Percentiles rank a stretch among this genome's conserved stretches.
Evolutionary conservation across 192 early-diverging fungal genomes (phyloP).

Genomic region (Podila horticola): DNA sequence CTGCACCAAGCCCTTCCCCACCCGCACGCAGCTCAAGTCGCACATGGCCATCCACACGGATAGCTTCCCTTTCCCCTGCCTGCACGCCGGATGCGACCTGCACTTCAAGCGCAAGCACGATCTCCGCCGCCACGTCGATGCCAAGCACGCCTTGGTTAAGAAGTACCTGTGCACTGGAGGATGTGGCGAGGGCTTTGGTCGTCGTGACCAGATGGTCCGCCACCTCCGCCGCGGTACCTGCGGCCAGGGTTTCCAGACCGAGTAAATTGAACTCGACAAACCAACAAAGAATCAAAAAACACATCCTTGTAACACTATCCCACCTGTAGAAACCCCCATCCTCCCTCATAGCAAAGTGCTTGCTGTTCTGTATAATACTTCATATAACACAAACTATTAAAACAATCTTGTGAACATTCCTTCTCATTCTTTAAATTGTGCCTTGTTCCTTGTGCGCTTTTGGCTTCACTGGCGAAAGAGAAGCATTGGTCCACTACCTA

Average conservation of each 20-base stretch:
- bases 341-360: slow-evolving; percentile 30
- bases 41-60: slow-evolving; percentile 55
- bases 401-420: too few relatives aligned
- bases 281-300: neutral
- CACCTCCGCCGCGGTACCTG: slow-evolving; percentile 37
- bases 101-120: slow-evolving; percentile 59
- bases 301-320: neutral
- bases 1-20: slow-evolving; percentile 50
- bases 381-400: slow-evolving; percentile 1
- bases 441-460: too few relatives aligned
- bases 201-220: slow-evolving; percentile 51
- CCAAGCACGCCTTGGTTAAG: slow-evolving; percentile 49
- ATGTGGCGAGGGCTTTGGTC: slow-evolving; percentile 48
- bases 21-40: slow-evolving; percentile 53
- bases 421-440: too few relatives aligned
- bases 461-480: too few relatives aligned
- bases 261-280: slow-evolving; percentile 10
- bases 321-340: neutral
- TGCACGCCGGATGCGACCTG: slow-evolving; percentile 36
- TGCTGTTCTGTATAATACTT: slow-evolving; percentile 18
- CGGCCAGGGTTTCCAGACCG: slow-evolving; percentile 50
- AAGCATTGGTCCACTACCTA: too few relatives aligned
- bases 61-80: slow-evolving; percentile 47
- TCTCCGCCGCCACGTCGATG: slow-evolving; percentile 50
- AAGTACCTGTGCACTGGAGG: slow-evolving; percentile 52